phyloP scores from a whole-genome alignment of 2,329 filamentous ascomycete genomes.

The Fusarium udum region DNA sequence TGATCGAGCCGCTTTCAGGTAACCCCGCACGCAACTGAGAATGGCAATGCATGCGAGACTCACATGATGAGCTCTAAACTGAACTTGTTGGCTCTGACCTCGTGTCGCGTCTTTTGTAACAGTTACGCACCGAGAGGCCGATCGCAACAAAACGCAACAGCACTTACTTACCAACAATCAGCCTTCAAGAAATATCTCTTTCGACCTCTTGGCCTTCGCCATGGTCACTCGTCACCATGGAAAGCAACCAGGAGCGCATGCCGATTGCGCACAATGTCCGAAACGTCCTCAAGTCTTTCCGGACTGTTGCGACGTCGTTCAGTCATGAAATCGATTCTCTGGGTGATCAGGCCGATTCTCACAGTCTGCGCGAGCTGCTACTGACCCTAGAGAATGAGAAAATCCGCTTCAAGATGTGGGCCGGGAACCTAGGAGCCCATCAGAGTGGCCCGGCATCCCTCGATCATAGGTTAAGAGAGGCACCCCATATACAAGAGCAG shows the following conservation, averaged over 20 bases:
- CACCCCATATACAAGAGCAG: constrained; percentile 27
- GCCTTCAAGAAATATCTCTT: rapidly evolving
- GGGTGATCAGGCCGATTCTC: rapidly evolving
- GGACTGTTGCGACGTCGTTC: neutral
- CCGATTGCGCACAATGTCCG: neutral
- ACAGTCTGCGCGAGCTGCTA: rapidly evolving
- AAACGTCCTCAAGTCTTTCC: neutral
- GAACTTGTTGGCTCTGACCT: neutral
- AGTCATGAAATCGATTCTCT: rapidly evolving
- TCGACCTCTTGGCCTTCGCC: rapidly evolving
- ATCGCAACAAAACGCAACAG: rapidly evolving
- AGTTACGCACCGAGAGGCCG: neutral
- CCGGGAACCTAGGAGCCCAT: constrained; percentile 29
- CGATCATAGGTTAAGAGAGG: constrained; percentile 32
- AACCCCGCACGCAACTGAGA: neutral
- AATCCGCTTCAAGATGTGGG: constrained; percentile 36
- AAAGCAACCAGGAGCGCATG: neutral
- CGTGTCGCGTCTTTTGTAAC: neutral
- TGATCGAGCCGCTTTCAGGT: neutral
- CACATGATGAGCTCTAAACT: rapidly evolving
- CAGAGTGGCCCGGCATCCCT: constrained; percentile 20
- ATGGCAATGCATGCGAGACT: neutral
- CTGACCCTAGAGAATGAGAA: neutral
- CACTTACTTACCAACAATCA: neutral
- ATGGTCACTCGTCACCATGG: neutral